phyloP scores from a whole-genome alignment of 306 rosid genomes.

The Lablab purpureus region DNA sequence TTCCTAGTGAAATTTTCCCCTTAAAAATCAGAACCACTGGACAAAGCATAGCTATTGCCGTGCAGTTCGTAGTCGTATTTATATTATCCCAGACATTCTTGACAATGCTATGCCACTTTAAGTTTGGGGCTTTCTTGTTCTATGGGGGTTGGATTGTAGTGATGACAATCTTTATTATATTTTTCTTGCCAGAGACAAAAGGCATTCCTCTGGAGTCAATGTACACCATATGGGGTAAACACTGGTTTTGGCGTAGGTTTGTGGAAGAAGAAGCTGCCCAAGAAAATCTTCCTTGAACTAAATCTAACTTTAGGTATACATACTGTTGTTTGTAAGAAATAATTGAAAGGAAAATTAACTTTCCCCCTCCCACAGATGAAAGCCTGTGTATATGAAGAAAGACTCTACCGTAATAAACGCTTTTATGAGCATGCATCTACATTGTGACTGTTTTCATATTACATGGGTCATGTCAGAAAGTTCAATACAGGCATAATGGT shows the following conservation, averaged over 20 bases:
- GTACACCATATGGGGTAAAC: conserved; percentile 58
- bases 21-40: conserved; percentile 51
- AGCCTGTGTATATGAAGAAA: neutral
- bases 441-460: no score
- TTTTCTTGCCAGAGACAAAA: conserved; percentile 77
- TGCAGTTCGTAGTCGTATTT: conserved; percentile 56
- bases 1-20: conserved; percentile 72
- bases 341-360: neutral
- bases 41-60: conserved; percentile 61
- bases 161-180: conserved; percentile 60
- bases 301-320: neutral
- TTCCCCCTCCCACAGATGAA: neutral
- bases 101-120: conserved; percentile 75
- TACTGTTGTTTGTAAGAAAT: conserved; percentile 2
- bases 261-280: conserved; percentile 32
- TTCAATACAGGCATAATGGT: no score
- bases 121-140: conserved; percentile 70
- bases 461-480: no score
- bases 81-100: conserved; percentile 70
- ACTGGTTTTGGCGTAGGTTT: conserved; percentile 72
- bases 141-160: conserved; percentile 58
- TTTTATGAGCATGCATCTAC: neutral
- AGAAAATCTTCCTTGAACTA: conserved; percentile 32
- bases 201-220: conserved; percentile 63
- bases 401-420: neutral